Evolutionary conservation across 208 protist species (phyloP).

Genomic region (Phytomonas serpens): DNA sequence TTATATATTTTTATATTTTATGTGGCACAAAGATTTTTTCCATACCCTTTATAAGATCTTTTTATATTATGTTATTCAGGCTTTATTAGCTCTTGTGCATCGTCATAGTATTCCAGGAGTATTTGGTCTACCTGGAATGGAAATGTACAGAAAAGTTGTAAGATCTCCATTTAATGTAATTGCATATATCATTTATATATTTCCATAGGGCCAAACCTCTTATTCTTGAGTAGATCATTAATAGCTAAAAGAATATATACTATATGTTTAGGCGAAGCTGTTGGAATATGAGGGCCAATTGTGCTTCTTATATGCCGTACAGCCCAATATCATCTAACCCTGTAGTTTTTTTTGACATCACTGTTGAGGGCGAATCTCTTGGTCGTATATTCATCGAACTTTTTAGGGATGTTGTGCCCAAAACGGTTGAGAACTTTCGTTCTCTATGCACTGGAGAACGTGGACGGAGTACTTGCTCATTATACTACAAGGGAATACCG

Average conservation of each 20-base stretch:
- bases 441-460: slow-evolving; percentile 91
- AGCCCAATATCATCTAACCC: slow-evolving; percentile 44
- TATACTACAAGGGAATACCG: slow-evolving; percentile 90
- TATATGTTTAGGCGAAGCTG: slow-evolving; percentile 5
- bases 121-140: not conserved
- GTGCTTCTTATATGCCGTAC: slow-evolving; percentile 57
- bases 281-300: not conserved
- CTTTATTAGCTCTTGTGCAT: not conserved
- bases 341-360: slow-evolving; percentile 82
- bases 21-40: slow-evolving; percentile 6
- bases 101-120: slow-evolving; percentile 3
- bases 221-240: not conserved
- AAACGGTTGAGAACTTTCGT: slow-evolving; percentile 93
- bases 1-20: slow-evolving; percentile 11
- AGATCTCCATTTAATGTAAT: not conserved
- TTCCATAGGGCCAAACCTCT: not conserved
- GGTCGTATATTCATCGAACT: slow-evolving; percentile 88
- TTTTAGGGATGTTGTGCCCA: slow-evolving; percentile 87
- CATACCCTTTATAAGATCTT: slow-evolving; percentile 11
- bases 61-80: not conserved
- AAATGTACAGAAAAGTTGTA: not conserved
- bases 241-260: not conserved
- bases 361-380: slow-evolving; percentile 63
- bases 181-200: not conserved
- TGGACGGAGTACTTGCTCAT: slow-evolving; percentile 36